Base-by-base conservation (phyloP, 495 filamentous ascomycete species). In the Aspergillus funiculosus region DNA sequence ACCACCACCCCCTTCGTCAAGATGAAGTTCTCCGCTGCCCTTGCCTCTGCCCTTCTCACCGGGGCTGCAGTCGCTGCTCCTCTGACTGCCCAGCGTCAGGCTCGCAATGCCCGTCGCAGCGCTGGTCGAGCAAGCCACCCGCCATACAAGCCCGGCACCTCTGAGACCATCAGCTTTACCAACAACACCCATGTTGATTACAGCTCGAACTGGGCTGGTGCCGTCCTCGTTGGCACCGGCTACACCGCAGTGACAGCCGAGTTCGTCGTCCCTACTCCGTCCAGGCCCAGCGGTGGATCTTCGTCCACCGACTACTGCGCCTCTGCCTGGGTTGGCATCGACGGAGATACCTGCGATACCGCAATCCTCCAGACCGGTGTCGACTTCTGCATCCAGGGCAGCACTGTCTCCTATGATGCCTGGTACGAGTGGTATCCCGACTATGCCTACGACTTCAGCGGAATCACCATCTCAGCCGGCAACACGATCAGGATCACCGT, bases 341-440 rank as follows among this genome's bases (percentile, higher is more conserved):
- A 79, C 49, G 77, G 74, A 3, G 70, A 73, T 41, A 77, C 71
- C n/a, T 79, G 71, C 58, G 46, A 51, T 34, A 68, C 58, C 6
- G 72, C 75, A 4, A 77, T 80, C 39, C 60, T 82, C 10, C 74
- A 80, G 55, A 76, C 77, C 1, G 80, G 80, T 26, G 56, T 79
- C 21, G 77, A 81, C 56, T 76, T 80, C 51, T 71, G 60, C 32
- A 60, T 75, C 17, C 26, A 50, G 22, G 44, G 43, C 9, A 47
- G 55, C 45, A 14, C 54, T 2, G 66, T 65, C 1, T 54, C 52
- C 21, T 80, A 64, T 50, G 69, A 74, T 31, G 67, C 75, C 24
- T 82, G 78, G 77, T 80, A 78, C 46, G 77, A 81, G 54, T 80
- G 75, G 76, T 78, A 69, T 51, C 76, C 77, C 17, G 63, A 74